Evolutionary conservation across 2,329 filamentous ascomycete genomes (phyloP).

Genomic region (Aspergillus sp.): DNA sequence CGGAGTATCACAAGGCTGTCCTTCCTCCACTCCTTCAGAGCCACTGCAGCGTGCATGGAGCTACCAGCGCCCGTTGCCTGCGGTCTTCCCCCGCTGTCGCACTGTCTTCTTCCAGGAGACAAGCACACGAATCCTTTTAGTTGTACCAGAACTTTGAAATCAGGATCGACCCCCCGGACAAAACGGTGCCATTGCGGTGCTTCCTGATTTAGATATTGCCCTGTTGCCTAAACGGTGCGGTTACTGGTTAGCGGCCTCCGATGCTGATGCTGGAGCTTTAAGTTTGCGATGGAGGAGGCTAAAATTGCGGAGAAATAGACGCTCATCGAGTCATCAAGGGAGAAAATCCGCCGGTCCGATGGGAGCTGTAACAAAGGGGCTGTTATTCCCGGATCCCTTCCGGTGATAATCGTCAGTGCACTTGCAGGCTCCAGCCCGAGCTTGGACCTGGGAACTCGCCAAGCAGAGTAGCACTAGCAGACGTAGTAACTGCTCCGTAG

Average conservation of each 20-base stretch:
- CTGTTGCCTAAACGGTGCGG: background rate
- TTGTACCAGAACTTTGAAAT: background rate
- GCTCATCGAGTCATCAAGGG: background rate
- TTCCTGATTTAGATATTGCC: background rate
- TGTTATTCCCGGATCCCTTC: too few relatives aligned
- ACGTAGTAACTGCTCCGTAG: too few relatives aligned
- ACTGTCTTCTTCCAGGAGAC: too few relatives aligned
- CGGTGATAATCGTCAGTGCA: too few relatives aligned
- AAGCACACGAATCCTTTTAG: too few relatives aligned
- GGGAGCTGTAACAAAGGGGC: too few relatives aligned
- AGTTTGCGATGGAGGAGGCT: background rate
- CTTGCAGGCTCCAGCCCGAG: too few relatives aligned
- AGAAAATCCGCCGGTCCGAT: background rate
- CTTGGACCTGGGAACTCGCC: too few relatives aligned
- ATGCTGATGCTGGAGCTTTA: slow-evolving; percentile 1
- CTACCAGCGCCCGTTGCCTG: background rate
- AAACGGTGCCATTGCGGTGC: background rate
- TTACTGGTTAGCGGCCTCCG: too few relatives aligned
- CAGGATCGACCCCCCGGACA: background rate
- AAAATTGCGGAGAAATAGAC: background rate
- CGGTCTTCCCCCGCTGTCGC: background rate
- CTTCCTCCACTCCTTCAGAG: background rate
- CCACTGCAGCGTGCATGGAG: background rate
- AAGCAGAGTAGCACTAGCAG: too few relatives aligned
- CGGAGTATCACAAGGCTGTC: slow-evolving; percentile 2